Base-by-base conservation (phyloP, 805 yeast species). In the Groenewaldozyma salmanticensis region DNA sequence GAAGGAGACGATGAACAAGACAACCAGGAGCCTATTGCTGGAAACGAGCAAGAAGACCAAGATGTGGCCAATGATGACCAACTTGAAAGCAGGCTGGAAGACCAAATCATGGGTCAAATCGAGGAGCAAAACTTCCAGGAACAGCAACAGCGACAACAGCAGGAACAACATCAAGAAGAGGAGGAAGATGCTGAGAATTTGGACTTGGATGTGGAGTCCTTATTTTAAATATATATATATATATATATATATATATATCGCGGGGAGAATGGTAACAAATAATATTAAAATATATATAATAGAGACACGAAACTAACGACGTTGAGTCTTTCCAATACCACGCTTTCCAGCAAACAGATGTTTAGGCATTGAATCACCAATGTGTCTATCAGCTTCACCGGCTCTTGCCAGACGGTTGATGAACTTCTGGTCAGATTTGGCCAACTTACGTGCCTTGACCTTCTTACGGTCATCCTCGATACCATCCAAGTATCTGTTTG, bases 301-400 rank as follows among this genome's bases (percentile, higher is more conserved):
- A 17, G 34, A 39, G 34, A 17, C 20, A 40, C 35, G 21, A 22
- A n/a, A 33, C 54, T 71, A 85, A 72, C 97, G 90, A 67, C 83
- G 75, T 64, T 86, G 95, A 49, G 86, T 79, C 64, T 81, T 81
- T 64, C 96, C 96, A 57, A 77, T 78, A 71, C 96, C 94, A 68
- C 98, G 79, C 75, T 92, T 92, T 68, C 99, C 99, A 55, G 86
- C 68, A 71, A 81, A 83, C 74, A 92, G 72, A 68, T 92, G 98
- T 71, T 88, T 90, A 49, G 96, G 95, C 68, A 84, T 65, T 47
- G 84, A 69, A 39, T 83, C 92, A 41, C 87, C 75, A 43, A 77
- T 70, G 62, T 86, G 95, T 66, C 97, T 80, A 67, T 92, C 99
- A 58, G 84, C 82, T 70, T 92, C 99, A 70, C 97, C 96, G 51